Base-by-base conservation (phyloP, 805 yeast species). In the Ogataea siamensis region DNA sequence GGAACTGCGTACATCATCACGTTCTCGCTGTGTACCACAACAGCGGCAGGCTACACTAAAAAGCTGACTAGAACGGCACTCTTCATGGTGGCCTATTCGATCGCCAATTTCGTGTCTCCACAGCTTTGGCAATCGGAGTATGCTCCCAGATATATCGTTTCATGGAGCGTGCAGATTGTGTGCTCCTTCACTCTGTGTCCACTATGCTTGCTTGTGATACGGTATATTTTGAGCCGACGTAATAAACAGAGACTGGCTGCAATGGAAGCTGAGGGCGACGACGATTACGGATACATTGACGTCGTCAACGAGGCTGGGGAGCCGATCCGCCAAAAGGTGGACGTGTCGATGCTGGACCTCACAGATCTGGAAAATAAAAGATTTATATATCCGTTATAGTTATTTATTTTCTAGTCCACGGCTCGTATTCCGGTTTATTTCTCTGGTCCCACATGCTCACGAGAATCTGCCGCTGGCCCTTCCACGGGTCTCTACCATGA, bases 121-220 rank as follows among this genome's bases (percentile, higher is more conserved):
- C 82, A 76, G 51, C 49, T 76, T 25, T 77, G 80, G 80, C 63
- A 65, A 50, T 60, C 46, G 5, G 57, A 49, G 15, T 73, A 71
- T 47, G 65, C 68, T 7, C 81, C 82, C 32, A 58, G 74, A 45
- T 72, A 67, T 46, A 38, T 53, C 21, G 67, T 71, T 5, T 73
- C 77, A 4, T 70, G 83, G 83, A 60, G 69, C 36, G 77, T 74
- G 8, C 82, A 76, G 49, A 71, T 76, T 34, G 77, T 74, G 7
- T 46, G 73, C 10, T 66, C 75, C 8, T 77, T 71, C 50, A 57
- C 63, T 25, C 20, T 60, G 7, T 72, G 80, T 1, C 80, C 82
- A 3, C 29, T 62, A 4, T 21, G 73, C 13, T 61, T 72, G 5
- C 33, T 70, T 2, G 58, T 70, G 2, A 71, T 72, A 22, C 63